phyloP scores from a whole-genome alignment of 1,284 basidiomycete genomes.

The Polyporus tsugae region DNA sequence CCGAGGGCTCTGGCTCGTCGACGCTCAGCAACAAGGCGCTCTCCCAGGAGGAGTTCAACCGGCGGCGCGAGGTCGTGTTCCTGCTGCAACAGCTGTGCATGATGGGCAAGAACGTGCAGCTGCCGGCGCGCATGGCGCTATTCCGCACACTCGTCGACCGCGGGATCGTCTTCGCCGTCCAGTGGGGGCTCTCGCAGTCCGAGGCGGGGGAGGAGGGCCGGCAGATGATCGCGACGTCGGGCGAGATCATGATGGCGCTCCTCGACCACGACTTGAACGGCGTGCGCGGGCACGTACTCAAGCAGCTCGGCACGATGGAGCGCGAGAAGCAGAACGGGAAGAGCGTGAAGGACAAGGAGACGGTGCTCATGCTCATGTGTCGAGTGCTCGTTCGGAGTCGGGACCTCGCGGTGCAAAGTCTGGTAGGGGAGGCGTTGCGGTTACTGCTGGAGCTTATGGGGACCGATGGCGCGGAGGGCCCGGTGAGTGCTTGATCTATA shows the following conservation, averaged over 20 bases:
- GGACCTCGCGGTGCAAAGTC: constrained; percentile 90
- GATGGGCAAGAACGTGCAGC: constrained; percentile 97
- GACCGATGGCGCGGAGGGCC: constrained; percentile 39
- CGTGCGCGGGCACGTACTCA: constrained; percentile 85
- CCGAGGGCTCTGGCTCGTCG: constrained; percentile 28
- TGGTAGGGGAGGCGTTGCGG: constrained; percentile 91
- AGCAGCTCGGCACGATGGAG: constrained; percentile 77
- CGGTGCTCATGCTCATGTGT: constrained; percentile 81
- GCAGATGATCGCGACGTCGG: constrained; percentile 80
- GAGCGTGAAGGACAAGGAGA: constrained; percentile 70
- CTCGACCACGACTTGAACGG: constrained; percentile 94
- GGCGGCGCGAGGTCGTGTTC: constrained; percentile 77
- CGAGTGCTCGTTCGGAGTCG: constrained; percentile 79
- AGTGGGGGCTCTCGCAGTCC: constrained; percentile 79
- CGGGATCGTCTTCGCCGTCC: constrained; percentile 89
- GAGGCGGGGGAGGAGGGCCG: constrained; percentile 48
- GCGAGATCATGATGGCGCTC: constrained; percentile 88
- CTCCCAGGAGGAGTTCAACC: constrained; percentile 55
- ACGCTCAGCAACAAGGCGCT: constrained; percentile 37
- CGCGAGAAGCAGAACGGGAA: constrained; percentile 62
- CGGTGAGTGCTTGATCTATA: constrained; percentile 34
- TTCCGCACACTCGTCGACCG: constrained; percentile 91
- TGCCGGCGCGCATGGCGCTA: constrained; percentile 86
- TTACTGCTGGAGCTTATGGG: constrained; percentile 81
- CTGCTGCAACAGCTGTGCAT: constrained; percentile 93